These are phyloP conservation scores for Senna tora DNA, from an alignment of 306 rosid species.

Conservation along the genomic window DNA sequence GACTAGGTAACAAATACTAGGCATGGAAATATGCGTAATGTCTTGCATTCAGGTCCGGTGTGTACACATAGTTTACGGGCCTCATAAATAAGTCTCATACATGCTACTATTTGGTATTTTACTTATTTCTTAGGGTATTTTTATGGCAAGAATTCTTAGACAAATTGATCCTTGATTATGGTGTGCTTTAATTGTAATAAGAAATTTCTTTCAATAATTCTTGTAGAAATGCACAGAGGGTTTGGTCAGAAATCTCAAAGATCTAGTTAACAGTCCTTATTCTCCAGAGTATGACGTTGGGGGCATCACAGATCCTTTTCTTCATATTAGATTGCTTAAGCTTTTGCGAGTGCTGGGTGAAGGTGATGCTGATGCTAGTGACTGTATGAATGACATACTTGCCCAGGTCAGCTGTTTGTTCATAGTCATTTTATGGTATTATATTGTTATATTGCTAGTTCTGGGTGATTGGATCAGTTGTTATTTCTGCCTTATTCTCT, in stretches of 20 bases:
- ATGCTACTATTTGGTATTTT: slow-evolving; percentile 21
- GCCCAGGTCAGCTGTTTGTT: slow-evolving; percentile 76
- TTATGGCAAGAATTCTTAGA: slow-evolving; percentile 31
- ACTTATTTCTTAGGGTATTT: slow-evolving; percentile 2
- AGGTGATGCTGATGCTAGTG: slow-evolving; percentile 92
- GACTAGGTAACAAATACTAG: slow-evolving; percentile 25
- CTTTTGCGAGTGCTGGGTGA: slow-evolving; percentile 92
- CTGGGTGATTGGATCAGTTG: slow-evolving; percentile 18
- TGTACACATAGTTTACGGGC: slow-evolving; percentile 29
- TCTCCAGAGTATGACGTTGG: slow-evolving; percentile 96
- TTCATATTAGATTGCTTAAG: slow-evolving; percentile 88
- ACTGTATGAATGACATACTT: slow-evolving; percentile 95
- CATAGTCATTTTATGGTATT: slow-evolving; percentile 14
- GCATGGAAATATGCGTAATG: background rate
- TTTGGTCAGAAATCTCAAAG: slow-evolving; percentile 86
- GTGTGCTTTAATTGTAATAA: slow-evolving; percentile 32
- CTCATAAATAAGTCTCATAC: slow-evolving; percentile 23
- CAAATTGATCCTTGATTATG: slow-evolving; percentile 21
- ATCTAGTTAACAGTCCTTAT: slow-evolving; percentile 87
- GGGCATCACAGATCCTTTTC: slow-evolving; percentile 97
- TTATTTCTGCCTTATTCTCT: slow-evolving; percentile 28
- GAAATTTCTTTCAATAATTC: slow-evolving; percentile 37
- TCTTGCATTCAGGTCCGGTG: slow-evolving; percentile 31
- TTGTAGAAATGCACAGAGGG: slow-evolving; percentile 87
- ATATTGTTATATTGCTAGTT: slow-evolving; percentile 22